Evolutionary conservation across 164 flowering plant genomes (phyloP), one percentile per base, ranked within the genome.

Genomic region (Piper betle): DNA sequence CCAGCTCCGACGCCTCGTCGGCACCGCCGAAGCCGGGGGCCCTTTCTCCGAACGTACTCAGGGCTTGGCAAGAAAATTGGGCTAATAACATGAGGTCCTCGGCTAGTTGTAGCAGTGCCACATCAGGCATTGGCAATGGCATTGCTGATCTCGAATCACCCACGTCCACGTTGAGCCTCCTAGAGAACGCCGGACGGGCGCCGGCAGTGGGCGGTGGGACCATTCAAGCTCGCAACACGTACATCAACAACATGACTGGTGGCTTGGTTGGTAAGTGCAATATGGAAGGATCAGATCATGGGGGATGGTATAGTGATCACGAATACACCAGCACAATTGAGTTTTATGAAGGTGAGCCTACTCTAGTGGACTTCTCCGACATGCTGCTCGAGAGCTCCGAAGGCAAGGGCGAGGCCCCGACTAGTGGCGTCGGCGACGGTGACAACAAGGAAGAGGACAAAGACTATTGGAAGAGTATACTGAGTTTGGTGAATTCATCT

Each of bases 401-500:
- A 20, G 8, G 37, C 40, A 20, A 12, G 8, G 65, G 41, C n/a
- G 64, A 61, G 7, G 65, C n/a, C n/a, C n/a, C 53, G 13, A 4
- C 53, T n/a, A 52, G 25, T 11, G 41, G 25, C 40, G 60, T 19
- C 16, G 59, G 66, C 52, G 75, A 60, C 10, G 53, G 69, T 43
- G 77, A n/a, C n/a, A n/a, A n/a, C n/a, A n/a, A 64, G 38, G 86
- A 83, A 41, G 89, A 81, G 66, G 77, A 77, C 74, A 88, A 87
- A 73, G 82, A 76, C 62, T 88, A 91, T 64, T 91, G 97, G 97
- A 85, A 80, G 64, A 84, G 72, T 52, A 85, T 91, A 69, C 92
- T 91, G 37, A 77, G 84, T 68, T 69, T 88, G 78, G 94, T 84
- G 62, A 81, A 91, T 67, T 82, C 85, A 18, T 64, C 67, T 4